These are phyloP conservation scores for Plenodomus biglobosus DNA, from an alignment of 2,329 filamentous ascomycete species.

Conservation along the genomic window DNA sequence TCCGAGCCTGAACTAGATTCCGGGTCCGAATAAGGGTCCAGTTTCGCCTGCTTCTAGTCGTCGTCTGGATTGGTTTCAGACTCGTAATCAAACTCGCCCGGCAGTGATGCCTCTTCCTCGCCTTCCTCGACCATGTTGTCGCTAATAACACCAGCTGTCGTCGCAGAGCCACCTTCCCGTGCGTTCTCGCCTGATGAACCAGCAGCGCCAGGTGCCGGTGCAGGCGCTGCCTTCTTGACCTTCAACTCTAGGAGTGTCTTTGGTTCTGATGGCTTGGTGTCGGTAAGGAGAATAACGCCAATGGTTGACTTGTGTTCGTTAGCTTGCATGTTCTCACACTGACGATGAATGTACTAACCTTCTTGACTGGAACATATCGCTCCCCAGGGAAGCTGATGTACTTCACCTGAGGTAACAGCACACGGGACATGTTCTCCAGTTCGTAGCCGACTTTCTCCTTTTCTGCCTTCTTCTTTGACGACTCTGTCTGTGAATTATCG, in stretches of 20 bases:
- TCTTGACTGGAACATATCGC: constrained; percentile 89
- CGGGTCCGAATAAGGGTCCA: not conserved
- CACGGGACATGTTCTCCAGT: constrained; percentile 93
- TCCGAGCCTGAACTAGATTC: constrained; percentile 11
- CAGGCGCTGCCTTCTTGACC: constrained; percentile 70
- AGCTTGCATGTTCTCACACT: not conserved
- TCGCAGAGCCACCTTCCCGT: constrained; percentile 60
- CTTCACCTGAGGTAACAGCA: constrained; percentile 89
- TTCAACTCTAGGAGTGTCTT: constrained; percentile 88
- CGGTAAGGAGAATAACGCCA: constrained; percentile 86
- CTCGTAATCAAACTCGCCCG: constrained; percentile 76
- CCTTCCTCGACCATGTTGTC: constrained; percentile 88
- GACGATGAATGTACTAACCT: constrained; percentile 57
- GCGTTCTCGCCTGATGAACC: constrained; percentile 39
- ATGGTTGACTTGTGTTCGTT: constrained; percentile 67
- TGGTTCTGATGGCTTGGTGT: constrained; percentile 75
- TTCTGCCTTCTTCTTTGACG: constrained; percentile 83
- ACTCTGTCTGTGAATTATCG: constrained; percentile 54
- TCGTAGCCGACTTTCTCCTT: constrained; percentile 98
- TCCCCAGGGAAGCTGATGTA: constrained; percentile 90
- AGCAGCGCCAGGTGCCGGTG: constrained; percentile 49
- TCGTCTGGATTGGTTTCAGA: constrained; percentile 62
- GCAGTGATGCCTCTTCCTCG: constrained; percentile 69
- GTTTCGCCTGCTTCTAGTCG: constrained; percentile 19
- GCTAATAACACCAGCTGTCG: constrained; percentile 59